A percentile compares a stretch with the other conserved stretches of the same genome.
Conservation (phyloP, 306 rosid species). For the Prunus davidiana region DNA sequence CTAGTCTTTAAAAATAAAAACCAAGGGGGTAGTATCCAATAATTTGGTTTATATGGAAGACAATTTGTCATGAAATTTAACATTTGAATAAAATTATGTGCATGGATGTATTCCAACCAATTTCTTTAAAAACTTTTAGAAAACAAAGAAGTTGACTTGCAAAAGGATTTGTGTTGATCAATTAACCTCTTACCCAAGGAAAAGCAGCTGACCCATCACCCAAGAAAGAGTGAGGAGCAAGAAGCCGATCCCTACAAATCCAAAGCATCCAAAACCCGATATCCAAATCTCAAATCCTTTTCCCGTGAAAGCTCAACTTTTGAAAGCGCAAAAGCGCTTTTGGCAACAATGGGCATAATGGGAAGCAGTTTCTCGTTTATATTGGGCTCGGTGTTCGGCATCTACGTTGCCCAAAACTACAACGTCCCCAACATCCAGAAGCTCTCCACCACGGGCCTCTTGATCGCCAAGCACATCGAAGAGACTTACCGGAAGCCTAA, state of each 20-base stretch:
- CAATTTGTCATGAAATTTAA: too few species aligned
- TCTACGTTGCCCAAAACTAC: constrained; percentile 50
- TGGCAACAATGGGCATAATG: constrained; percentile 31
- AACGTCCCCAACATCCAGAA: constrained; percentile 40
- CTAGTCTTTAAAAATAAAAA: too few species aligned
- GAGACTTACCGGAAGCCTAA: constrained; percentile 49
- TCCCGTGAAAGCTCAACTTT: too few species aligned
- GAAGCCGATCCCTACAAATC: neutral
- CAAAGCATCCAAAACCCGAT: neutral
- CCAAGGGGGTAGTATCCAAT: too few species aligned
- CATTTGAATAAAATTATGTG: too few species aligned
- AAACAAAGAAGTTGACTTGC: too few species aligned
- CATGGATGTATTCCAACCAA: too few species aligned
- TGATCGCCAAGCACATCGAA: constrained; percentile 39
- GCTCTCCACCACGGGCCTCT: constrained; percentile 32
- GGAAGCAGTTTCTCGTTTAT: constrained; percentile 37
- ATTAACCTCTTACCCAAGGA: too few species aligned
- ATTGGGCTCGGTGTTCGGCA: constrained; percentile 29
- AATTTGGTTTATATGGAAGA: too few species aligned
- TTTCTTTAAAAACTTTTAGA: too few species aligned
- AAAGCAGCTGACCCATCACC: neutral
- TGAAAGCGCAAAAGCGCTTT: neutral
- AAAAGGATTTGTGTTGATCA: too few species aligned
- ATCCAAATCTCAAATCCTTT: neutral
- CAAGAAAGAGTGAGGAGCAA: constrained; percentile 5